These are phyloP conservation scores for Penicillium pulvis DNA, from an alignment of 495 filamentous ascomycete species.

Conservation along the genomic window DNA sequence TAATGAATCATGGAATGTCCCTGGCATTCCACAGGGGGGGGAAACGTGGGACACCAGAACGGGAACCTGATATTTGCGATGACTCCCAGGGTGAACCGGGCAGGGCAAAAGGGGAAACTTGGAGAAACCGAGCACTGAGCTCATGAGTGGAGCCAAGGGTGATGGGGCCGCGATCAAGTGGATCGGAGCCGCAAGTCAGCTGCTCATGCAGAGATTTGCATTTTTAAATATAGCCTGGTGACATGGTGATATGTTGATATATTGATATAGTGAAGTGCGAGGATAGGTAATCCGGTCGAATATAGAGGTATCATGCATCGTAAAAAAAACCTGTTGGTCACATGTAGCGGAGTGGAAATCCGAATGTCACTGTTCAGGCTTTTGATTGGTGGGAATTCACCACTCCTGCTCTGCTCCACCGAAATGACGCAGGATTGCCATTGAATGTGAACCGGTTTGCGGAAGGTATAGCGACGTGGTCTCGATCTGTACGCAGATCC, in stretches of 20 bases:
- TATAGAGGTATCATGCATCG: no score
- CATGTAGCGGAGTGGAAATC: neutral
- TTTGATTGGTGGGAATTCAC: slow-evolving; percentile 5
- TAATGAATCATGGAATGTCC: neutral
- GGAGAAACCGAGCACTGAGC: no score
- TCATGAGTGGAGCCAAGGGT: no score
- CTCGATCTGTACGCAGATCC: neutral
- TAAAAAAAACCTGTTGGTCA: neutral
- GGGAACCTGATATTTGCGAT: neutral
- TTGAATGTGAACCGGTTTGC: slow-evolving; percentile 1
- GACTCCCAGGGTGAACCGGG: no score
- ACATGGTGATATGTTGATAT: no score
- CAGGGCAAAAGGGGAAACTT: no score
- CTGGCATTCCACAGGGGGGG: neutral
- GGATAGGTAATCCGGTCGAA: no score
- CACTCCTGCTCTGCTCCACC: neutral
- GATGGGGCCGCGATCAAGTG: slow-evolving; percentile 23
- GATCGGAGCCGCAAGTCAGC: slow-evolving; percentile 32
- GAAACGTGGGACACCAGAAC: neutral
- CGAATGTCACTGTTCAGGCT: neutral
- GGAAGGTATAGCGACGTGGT: slow-evolving; percentile 6
- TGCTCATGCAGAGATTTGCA: slow-evolving; percentile 30
- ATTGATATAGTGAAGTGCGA: no score
- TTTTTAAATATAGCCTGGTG: no score
- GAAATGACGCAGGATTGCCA: neutral